Conservation (phyloP, 768 basidiomycete species). For the Lactifluus subvellereus region DNA sequence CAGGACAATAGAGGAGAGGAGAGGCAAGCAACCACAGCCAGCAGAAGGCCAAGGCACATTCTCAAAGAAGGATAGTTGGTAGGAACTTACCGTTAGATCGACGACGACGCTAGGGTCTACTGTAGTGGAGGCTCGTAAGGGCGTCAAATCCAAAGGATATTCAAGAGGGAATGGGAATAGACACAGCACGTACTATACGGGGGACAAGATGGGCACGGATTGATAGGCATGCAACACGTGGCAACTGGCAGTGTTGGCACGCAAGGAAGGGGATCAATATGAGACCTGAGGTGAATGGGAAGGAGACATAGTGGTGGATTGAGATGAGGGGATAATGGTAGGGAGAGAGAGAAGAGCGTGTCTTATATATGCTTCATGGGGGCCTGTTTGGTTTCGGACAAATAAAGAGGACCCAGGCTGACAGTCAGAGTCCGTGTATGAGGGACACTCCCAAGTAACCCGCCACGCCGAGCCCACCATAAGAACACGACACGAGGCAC, state of each 20-base stretch:
- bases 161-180: not conserved
- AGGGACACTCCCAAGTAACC: not conserved
- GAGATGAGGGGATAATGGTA: not conserved
- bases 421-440: conserved; percentile 3
- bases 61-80: not conserved
- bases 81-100: conserved; percentile 2
- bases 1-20: not conserved
- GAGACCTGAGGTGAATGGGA: not conserved
- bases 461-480: not conserved
- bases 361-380: conserved; percentile 21
- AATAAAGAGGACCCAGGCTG: conserved; percentile 11
- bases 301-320: conserved; percentile 3
- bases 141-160: not conserved
- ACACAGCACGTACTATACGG: not conserved
- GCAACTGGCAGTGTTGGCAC: not conserved
- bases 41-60: not conserved
- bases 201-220: not conserved
- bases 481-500: not conserved
- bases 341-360: conserved; percentile 10
- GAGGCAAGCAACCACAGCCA: not conserved
- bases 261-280: not conserved
- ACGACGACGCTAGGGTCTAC: not conserved
- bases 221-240: not conserved
- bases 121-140: not conserved
- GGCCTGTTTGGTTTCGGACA: conserved; percentile 20